These are phyloP conservation scores for Penicillium alfredii DNA, from an alignment of 495 filamentous ascomycete species.

Conservation along the genomic window DNA sequence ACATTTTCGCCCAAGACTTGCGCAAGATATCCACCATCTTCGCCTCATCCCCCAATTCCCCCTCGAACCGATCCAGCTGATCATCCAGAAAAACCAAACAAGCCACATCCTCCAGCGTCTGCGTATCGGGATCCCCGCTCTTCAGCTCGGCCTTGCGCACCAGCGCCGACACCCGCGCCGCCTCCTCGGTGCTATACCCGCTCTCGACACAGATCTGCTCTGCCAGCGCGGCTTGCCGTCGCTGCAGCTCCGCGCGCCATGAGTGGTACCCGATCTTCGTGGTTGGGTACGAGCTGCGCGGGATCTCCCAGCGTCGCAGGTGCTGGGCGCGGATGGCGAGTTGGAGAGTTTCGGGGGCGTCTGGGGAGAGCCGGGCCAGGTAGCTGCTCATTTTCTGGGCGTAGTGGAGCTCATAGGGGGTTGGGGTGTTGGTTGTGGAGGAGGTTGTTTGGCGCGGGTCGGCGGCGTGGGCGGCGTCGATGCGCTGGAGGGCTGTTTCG, in stretches of 20 bases:
- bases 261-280: slow-evolving; percentile 65
- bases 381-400: slow-evolving; percentile 70
- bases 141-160: slow-evolving; percentile 61
- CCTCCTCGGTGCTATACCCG: slow-evolving; percentile 44
- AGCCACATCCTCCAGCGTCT: slow-evolving; percentile 75
- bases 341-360: slow-evolving; percentile 56
- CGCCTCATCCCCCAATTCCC: slow-evolving; percentile 55
- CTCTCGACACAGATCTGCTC: slow-evolving; percentile 46
- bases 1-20: slow-evolving; percentile 88
- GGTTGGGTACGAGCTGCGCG: slow-evolving; percentile 60
- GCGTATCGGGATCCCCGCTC: slow-evolving; percentile 55
- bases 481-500: slow-evolving; percentile 50
- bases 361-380: slow-evolving; percentile 48
- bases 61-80: slow-evolving; percentile 72
- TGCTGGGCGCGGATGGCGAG: slow-evolving; percentile 79
- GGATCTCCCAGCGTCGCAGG: slow-evolving; percentile 75
- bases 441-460: slow-evolving; percentile 51
- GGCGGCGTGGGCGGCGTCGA: slow-evolving; percentile 66
- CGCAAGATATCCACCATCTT: slow-evolving; percentile 67
- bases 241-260: slow-evolving; percentile 68
- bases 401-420: slow-evolving; percentile 74
- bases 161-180: slow-evolving; percentile 50
- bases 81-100: slow-evolving; percentile 83
- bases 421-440: slow-evolving; percentile 11
- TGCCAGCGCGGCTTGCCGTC: slow-evolving; percentile 59